These are phyloP conservation scores for Nasturtium officinale DNA, from an alignment of 345 rosid genomes.

Conservation along the genomic window DNA sequence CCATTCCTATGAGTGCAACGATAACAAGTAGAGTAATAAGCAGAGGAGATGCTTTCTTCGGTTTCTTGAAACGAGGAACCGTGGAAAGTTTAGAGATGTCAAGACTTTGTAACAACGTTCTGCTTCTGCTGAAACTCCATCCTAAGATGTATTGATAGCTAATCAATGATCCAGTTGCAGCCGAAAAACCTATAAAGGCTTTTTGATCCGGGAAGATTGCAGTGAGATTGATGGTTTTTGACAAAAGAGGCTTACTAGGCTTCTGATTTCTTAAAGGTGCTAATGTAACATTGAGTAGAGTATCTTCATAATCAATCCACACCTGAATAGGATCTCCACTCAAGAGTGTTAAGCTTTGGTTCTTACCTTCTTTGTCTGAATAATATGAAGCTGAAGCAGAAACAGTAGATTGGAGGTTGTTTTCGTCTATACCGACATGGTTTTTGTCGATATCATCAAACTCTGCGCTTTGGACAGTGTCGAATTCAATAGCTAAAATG, in stretches of 20 bases:
- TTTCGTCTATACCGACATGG: constrained; percentile 66
- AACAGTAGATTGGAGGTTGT: constrained; percentile 39
- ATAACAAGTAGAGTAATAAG: constrained; percentile 36
- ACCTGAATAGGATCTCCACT: constrained; percentile 53
- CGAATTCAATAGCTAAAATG: constrained; percentile 59
- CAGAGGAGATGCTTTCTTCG: constrained; percentile 32
- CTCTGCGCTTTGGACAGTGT: constrained; percentile 51
- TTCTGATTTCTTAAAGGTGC: constrained; percentile 40
- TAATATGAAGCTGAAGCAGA: constrained; percentile 48
- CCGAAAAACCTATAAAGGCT: constrained; percentile 59
- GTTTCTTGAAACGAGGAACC: constrained; percentile 40
- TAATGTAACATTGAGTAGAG: constrained; percentile 50
- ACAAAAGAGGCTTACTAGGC: constrained; percentile 57
- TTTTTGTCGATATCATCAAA: constrained; percentile 51
- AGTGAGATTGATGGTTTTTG: constrained; percentile 46
- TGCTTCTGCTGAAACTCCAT: constrained; percentile 63
- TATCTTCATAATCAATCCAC: constrained; percentile 62
- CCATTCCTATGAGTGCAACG: constrained; percentile 9
- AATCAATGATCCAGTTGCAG: constrained; percentile 48
- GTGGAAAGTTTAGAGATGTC: constrained; percentile 50
- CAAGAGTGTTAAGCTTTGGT: constrained; percentile 42
- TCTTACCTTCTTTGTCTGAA: constrained; percentile 26
- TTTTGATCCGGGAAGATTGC: constrained; percentile 42
- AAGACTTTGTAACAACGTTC: constrained; percentile 46
- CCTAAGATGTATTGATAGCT: constrained; percentile 57